Evolutionary conservation across 768 basidiomycete genomes (phyloP), one percentile per base, ranked within the genome.

Genomic region (Pleurotus salmoneostramineus): DNA sequence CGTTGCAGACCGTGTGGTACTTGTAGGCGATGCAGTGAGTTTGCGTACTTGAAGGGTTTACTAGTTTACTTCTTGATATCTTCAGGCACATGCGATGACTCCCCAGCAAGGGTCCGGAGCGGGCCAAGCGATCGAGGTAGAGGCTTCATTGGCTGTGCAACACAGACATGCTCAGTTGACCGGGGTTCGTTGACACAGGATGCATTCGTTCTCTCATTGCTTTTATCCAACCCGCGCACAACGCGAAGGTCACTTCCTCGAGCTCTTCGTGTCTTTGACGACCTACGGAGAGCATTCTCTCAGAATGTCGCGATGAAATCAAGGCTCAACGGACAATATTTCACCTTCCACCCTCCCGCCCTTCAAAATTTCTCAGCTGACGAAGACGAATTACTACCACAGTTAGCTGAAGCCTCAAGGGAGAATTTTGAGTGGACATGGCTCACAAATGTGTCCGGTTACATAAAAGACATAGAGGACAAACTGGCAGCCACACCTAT

Each of bases 391-490:
- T 71, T 71, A 57, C 68, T 83, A 6, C 62, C 72, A 12, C 64
- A 73, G 42, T 65, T 86, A 3, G 75, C 72, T 5, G 65, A 72
- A 35, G 66, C 66, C 8, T 66, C 87, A 27, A 76, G 74, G 14
- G 73, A 73, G 64, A 80, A 77, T 49, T 86, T 83, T 84, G 79
- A 82, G 57, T 89, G 87, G 87, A 68, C 77, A 4, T 85, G 83
- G 83, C 71, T 71, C 6, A 77, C 81, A 21, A 78, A 77, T 3
- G 62, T 81, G 14, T 78, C 80, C 43, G 69, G 62, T 11, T 70
- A 76, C 5, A 63, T 77, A 31, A 65, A 74, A 56, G 72, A 78
- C 56, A 80, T 79, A 12, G 21, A 59, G 33, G 17, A 15, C 17
- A 49, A 32, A 49, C 2, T 49, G 48, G 48, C 8, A 6, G 44